These are phyloP conservation scores for Aspergillus cavernicola DNA, from an alignment of 495 filamentous ascomycete species.

Conservation along the genomic window DNA sequence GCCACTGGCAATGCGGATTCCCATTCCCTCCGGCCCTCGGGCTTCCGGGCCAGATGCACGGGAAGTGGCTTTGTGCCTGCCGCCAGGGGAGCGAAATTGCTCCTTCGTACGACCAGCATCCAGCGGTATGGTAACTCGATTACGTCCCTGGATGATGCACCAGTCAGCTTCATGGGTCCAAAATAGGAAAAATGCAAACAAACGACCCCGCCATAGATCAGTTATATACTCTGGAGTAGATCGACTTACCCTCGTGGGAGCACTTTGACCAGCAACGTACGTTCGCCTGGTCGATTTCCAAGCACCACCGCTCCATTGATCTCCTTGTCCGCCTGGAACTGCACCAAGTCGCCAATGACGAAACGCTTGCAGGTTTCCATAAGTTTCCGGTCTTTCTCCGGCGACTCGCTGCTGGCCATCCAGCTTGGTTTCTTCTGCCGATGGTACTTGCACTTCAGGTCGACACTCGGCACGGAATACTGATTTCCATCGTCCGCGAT, in stretches of 20 bases:
- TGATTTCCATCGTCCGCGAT: slow-evolving; percentile 88
- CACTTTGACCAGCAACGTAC: slow-evolving; percentile 73
- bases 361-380: slow-evolving; percentile 62
- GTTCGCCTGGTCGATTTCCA: slow-evolving; percentile 67
- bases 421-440: slow-evolving; percentile 75
- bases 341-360: slow-evolving; percentile 72
- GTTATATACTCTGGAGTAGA: no score
- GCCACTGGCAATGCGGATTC: slow-evolving; percentile 51
- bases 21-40: slow-evolving; percentile 41
- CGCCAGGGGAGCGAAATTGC: slow-evolving; percentile 46
- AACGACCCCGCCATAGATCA: slow-evolving; percentile 21
- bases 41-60: slow-evolving; percentile 51
- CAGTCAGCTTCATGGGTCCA: slow-evolving; percentile 15
- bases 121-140: slow-evolving; percentile 54
- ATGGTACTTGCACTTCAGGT: slow-evolving; percentile 92
- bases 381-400: slow-evolving; percentile 57
- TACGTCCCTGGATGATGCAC: slow-evolving; percentile 34
- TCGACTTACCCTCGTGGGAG: slow-evolving; percentile 78
- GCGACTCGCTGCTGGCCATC: slow-evolving; percentile 60
- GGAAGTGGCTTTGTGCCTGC: slow-evolving; percentile 58
- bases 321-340: slow-evolving; percentile 83
- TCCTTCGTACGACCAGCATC: slow-evolving; percentile 51
- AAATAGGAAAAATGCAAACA: slow-evolving; percentile 19
- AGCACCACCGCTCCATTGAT: slow-evolving; percentile 89
- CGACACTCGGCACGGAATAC: slow-evolving; percentile 82